These are phyloP conservation scores for Septoria petroselini DNA, from an alignment of 2,329 filamentous ascomycete genomes.

Conservation along the genomic window DNA sequence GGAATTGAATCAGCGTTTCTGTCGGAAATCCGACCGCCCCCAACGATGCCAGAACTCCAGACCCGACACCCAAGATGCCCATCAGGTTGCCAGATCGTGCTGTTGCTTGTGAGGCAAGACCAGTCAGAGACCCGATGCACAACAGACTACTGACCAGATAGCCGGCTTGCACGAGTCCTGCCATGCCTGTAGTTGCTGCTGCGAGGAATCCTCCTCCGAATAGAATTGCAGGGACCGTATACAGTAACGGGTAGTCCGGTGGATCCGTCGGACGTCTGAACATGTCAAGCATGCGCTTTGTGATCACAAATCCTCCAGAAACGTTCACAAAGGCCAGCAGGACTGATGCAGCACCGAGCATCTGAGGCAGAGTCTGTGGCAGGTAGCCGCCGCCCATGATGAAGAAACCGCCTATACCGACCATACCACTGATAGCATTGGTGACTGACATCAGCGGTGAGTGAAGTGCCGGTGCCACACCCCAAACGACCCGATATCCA, in stretches of 20 bases:
- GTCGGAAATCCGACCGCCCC: conserved; percentile 76
- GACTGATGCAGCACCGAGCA: conserved; percentile 74
- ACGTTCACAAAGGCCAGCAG: conserved; percentile 85
- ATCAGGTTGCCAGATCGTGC: conserved; percentile 82
- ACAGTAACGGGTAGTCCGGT: conserved; percentile 83
- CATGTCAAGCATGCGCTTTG: conserved; percentile 92
- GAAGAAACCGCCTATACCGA: conserved; percentile 83
- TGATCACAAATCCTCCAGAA: conserved; percentile 84
- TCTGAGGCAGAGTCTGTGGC: conserved; percentile 74
- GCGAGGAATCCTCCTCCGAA: conserved; percentile 80
- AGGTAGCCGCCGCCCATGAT: conserved; percentile 79
- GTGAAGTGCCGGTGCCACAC: conserved; percentile 76
- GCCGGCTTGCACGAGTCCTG: conserved; percentile 79
- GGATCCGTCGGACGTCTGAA: conserved; percentile 82
- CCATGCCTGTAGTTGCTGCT: conserved; percentile 75
- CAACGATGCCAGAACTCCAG: conserved; percentile 78
- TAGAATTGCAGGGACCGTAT: conserved; percentile 70
- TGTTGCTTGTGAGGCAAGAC: conserved; percentile 76
- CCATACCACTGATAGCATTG: conserved; percentile 87
- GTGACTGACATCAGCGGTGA: conserved; percentile 90
- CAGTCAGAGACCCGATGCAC: conserved; percentile 79
- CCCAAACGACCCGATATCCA: conserved; percentile 86
- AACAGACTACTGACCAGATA: conserved; percentile 81
- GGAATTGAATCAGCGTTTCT: conserved; percentile 76
- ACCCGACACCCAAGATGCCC: conserved; percentile 78